Conservation (phyloP, 1,139 yeast genomes). For the Pichia sp. region DNA sequence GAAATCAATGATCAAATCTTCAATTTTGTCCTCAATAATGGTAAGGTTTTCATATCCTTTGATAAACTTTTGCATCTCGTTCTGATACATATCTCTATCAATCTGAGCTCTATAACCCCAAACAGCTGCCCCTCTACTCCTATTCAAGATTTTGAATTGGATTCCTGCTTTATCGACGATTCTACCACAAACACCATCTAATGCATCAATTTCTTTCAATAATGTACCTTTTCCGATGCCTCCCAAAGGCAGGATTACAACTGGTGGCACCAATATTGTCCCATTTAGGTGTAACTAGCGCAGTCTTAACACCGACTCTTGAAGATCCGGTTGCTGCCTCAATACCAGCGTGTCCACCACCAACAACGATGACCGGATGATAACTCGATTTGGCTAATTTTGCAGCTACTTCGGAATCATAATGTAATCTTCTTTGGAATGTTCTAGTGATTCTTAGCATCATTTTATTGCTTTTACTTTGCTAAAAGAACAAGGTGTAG, state of each 20-base stretch:
- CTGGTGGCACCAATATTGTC: constrained; percentile 87
- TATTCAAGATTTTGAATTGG: constrained; percentile 79
- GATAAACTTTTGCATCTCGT: constrained; percentile 71
- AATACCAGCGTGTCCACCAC: constrained; percentile 99
- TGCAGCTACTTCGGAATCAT: constrained; percentile 33
- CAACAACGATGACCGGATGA: constrained; percentile 77
- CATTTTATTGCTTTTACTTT: no score
- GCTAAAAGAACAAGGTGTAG: no score
- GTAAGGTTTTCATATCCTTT: constrained; percentile 48
- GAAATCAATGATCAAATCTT: constrained; percentile 67
- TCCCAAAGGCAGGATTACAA: constrained; percentile 95
- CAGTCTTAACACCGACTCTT: constrained; percentile 65
- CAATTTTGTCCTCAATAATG: constrained; percentile 69
- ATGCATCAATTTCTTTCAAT: constrained; percentile 86
- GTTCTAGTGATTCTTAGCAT: no score
- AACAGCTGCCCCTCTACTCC: constrained; percentile 92
- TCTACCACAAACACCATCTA: constrained; percentile 83
- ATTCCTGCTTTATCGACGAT: constrained; percentile 91
- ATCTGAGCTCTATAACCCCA: constrained; percentile 99
- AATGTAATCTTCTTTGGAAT: constrained; percentile 2
- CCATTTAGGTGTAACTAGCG: constrained; percentile 69
- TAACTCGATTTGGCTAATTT: constrained; percentile 29
- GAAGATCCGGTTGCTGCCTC: constrained; percentile 97
- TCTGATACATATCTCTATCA: constrained; percentile 70
- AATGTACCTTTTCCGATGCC: constrained; percentile 98